Conservation (phyloP, 257 asterid species). For the Verbascum thapsus region DNA sequence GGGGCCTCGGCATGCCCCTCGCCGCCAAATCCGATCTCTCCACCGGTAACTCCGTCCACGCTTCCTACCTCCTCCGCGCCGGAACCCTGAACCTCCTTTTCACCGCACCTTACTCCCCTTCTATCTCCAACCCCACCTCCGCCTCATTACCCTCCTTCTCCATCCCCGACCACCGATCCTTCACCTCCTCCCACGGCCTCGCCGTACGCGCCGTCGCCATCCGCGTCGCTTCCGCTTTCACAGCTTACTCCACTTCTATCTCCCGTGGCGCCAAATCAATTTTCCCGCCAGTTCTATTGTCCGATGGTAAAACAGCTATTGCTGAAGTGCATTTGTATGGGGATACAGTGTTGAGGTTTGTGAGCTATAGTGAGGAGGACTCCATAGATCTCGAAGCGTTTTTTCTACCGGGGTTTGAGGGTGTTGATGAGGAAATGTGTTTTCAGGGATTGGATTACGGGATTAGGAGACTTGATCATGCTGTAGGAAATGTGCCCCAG, state of each 20-base stretch:
- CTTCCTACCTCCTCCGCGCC: constrained; percentile 81
- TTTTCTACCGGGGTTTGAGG: constrained; percentile 71
- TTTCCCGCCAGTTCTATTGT: constrained; percentile 46
- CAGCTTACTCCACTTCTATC: constrained; percentile 57
- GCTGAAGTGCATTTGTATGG: constrained; percentile 84
- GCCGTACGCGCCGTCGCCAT: constrained; percentile 82
- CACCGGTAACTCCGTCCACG: constrained; percentile 85
- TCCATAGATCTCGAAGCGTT: background rate
- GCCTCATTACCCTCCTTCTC: constrained; percentile 69
- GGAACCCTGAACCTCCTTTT: constrained; percentile 68
- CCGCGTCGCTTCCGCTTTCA: constrained; percentile 56
- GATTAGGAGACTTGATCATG: constrained; percentile 76
- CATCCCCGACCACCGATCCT: constrained; percentile 44
- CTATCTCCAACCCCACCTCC: constrained; percentile 49
- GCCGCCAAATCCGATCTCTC: constrained; percentile 83
- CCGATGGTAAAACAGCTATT: constrained; percentile 41
- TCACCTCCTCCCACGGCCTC: constrained; percentile 68
- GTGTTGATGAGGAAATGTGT: constrained; percentile 26
- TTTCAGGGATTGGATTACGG: constrained; percentile 70
- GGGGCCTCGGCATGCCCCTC: constrained; percentile 90
- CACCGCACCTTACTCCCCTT: constrained; percentile 81
- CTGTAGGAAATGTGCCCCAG: constrained; percentile 79
- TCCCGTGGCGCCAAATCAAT: constrained; percentile 72
- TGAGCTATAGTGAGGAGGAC: constrained; percentile 42
- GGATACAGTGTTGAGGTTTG: constrained; percentile 61